Evolutionary conservation across 176 grass and related monocot genomes (phyloP).

Genomic region (Triticum monococcum): DNA sequence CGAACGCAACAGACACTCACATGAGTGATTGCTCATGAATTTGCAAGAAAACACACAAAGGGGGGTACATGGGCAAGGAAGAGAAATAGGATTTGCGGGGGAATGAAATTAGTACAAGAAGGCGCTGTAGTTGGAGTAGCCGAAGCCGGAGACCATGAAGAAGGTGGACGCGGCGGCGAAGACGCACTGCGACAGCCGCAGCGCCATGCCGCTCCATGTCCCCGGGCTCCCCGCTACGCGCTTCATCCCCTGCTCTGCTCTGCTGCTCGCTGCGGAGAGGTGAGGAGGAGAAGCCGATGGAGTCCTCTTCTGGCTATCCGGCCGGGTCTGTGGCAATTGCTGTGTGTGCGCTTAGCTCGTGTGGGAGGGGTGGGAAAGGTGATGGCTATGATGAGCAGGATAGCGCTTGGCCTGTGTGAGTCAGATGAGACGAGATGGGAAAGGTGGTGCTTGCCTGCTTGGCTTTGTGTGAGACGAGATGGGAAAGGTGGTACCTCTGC

Average conservation of each 20-base stretch:
- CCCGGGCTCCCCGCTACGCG: slow-evolving; percentile 55
- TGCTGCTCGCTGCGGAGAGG: neutral
- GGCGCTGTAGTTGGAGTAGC: slow-evolving; percentile 62
- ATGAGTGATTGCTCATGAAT: neutral
- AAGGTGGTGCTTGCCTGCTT: no score
- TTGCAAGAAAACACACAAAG: neutral
- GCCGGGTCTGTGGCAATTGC: no score
- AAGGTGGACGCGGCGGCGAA: slow-evolving; percentile 49
- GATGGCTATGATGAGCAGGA: no score
- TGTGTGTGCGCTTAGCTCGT: no score
- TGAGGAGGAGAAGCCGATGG: neutral
- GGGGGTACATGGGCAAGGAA: no score
- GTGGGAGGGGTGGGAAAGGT: no score
- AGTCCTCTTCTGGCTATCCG: no score
- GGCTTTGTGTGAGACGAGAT: no score
- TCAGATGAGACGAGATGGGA: no score
- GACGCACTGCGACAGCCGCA: slow-evolving; percentile 57
- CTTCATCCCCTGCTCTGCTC: neutral
- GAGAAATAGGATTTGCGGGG: neutral
- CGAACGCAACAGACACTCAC: neutral
- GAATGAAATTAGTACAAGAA: slow-evolving; percentile 41
- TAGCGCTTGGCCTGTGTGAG: no score
- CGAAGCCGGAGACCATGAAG: slow-evolving; percentile 47
- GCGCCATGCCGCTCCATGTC: slow-evolving; percentile 63
- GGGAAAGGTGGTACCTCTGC: no score